These are phyloP conservation scores for Symbiodinium natans DNA, from an alignment of 73 alveolate species.

Conservation along the genomic window DNA sequence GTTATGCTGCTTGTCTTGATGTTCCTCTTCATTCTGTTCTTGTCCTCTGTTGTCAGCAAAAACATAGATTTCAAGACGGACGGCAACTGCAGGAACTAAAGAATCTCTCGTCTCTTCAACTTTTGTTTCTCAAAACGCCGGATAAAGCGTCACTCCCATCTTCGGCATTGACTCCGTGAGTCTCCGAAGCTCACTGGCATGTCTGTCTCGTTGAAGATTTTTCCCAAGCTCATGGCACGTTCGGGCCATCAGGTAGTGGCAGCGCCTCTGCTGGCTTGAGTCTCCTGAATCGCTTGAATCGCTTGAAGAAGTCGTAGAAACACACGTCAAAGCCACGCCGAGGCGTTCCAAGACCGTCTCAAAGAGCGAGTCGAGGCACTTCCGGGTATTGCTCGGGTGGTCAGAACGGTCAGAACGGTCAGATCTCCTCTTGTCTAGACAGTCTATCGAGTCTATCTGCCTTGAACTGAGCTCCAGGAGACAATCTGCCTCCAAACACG, in stretches of 20 bases:
- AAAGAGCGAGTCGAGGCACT: neutral
- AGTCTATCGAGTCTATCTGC: neutral
- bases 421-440: neutral
- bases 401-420: neutral
- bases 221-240: conserved; percentile 43
- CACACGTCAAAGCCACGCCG: neutral
- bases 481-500: neutral
- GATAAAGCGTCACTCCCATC: no score
- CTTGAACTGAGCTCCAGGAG: conserved; percentile 21
- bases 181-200: conserved; percentile 50
- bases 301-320: neutral
- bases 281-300: neutral
- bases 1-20: no score
- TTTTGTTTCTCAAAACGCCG: neutral
- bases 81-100: no score
- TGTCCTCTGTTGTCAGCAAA: no score
- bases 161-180: neutral
- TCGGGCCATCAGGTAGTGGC: conserved; percentile 67
- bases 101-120: no score
- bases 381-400: neutral
- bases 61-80: no score
- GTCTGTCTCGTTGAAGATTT: conserved; percentile 11
- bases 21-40: no score
- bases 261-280: neutral
- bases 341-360: neutral